Percentiles rank a stretch among this genome's conserved stretches.
phyloP scores from a whole-genome alignment of 2,329 filamentous ascomycete genomes.

The Phyllosticta paracitricarpa region DNA sequence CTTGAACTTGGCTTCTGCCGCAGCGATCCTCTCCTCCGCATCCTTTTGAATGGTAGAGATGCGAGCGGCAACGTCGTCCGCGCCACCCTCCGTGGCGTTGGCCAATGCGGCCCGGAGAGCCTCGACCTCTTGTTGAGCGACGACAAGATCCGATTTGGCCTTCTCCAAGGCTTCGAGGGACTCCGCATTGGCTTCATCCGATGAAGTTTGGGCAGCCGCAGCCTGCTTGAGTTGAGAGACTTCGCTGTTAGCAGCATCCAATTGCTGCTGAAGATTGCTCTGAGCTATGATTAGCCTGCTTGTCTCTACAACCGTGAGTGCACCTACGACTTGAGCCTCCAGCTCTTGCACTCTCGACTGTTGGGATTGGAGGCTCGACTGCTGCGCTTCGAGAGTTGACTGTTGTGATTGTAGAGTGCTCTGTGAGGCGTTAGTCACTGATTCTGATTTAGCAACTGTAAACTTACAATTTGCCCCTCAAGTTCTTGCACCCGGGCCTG shows the following conservation, averaged over 20 bases:
- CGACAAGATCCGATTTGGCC: slow-evolving; percentile 32
- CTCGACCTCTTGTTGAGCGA: slow-evolving; percentile 37
- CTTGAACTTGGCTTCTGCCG: slow-evolving; percentile 58
- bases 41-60: slow-evolving; percentile 40
- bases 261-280: slow-evolving; percentile 31
- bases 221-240: slow-evolving; percentile 19
- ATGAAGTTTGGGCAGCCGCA: neutral
- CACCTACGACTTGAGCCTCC: slow-evolving; percentile 47
- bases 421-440: slow-evolving; percentile 2
- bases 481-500: slow-evolving; percentile 54
- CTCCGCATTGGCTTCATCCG: neutral
- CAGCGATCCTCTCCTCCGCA: slow-evolving; percentile 39
- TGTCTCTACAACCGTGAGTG: neutral
- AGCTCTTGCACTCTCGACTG: slow-evolving; percentile 50
- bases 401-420: slow-evolving; percentile 14
- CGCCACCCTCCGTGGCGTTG: slow-evolving; percentile 9
- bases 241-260: slow-evolving; percentile 26
- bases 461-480: slow-evolving; percentile 47
- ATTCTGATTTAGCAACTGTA: neutral
- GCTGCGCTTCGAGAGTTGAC: neutral
- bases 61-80: slow-evolving; percentile 29
- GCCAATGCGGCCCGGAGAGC: slow-evolving; percentile 30
- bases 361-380: slow-evolving; percentile 30
- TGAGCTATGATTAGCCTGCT: slow-evolving; percentile 14
- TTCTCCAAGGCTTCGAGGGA: slow-evolving; percentile 19